A percentile compares a stretch with the other conserved stretches of the same genome.
Evolutionary conservation across 345 rosid species (phyloP).

Genomic region (Pistacia integerrima): DNA sequence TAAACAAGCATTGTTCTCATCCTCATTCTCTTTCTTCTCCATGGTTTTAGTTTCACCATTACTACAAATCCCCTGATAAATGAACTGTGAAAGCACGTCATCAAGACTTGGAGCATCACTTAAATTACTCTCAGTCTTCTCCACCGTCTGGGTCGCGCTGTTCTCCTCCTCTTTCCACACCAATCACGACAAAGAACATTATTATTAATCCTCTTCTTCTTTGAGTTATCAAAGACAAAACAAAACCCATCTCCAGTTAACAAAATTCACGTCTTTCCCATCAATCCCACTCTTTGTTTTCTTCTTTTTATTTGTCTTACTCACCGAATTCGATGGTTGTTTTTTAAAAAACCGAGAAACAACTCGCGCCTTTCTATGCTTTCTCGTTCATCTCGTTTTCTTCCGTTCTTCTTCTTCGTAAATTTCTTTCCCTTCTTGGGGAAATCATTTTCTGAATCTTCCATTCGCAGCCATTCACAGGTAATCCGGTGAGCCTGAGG

Average conservation of each 20-base stretch:
- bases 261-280: background rate
- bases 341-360: background rate
- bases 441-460: too few relatives aligned
- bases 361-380: background rate
- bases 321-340: background rate
- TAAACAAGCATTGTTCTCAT: background rate
- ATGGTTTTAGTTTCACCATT: background rate
- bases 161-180: background rate
- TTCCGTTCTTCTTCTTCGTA: too few relatives aligned
- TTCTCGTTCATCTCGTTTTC: too few relatives aligned
- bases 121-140: background rate
- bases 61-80: slow-evolving; percentile 4
- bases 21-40: background rate
- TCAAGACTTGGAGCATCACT: slow-evolving; percentile 12
- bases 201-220: background rate
- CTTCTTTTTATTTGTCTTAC: background rate
- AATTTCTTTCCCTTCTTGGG: too few relatives aligned
- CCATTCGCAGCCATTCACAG: too few relatives aligned
- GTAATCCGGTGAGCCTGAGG: too few relatives aligned
- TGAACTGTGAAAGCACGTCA: slow-evolving; percentile 18
- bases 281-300: background rate
- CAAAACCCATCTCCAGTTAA: background rate
- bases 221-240: background rate
- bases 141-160: background rate
- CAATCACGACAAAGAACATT: background rate